phyloP scores from a whole-genome alignment of 2,329 filamentous ascomycete genomes.

The Talaromyces pinophilus region DNA sequence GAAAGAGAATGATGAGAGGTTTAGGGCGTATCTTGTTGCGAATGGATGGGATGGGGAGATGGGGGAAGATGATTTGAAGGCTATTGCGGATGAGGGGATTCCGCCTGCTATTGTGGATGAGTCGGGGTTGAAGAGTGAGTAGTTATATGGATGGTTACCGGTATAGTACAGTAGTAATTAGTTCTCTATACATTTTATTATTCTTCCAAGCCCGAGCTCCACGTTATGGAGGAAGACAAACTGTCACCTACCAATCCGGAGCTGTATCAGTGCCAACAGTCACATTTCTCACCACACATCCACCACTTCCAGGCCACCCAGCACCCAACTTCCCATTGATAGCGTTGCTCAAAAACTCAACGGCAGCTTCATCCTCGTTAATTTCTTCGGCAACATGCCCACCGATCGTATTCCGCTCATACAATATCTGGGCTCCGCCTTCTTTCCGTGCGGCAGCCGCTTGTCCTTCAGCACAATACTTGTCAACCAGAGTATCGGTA shows the following conservation, averaged over 20 bases:
- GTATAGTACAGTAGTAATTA: too few species aligned
- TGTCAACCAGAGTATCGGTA: conserved; percentile 9
- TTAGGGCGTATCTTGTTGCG: conserved; percentile 47
- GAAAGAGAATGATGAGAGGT: conserved; percentile 46
- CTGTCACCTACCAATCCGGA: conserved; percentile 12
- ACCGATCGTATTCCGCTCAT: conserved; percentile 19
- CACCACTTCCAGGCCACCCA: conserved; percentile 13
- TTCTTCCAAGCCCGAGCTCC: too few species aligned
- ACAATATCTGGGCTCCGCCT: conserved; percentile 10
- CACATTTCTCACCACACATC: conserved; percentile 16
- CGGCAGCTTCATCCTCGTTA: conserved; percentile 4
- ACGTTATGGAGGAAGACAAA: too few species aligned
- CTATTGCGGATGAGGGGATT: conserved; percentile 34
- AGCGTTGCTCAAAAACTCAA: conserved; percentile 14
- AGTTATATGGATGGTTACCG: not conserved
- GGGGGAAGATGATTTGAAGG: conserved; percentile 44
- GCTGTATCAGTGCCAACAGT: conserved; percentile 16
- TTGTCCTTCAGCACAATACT: conserved; percentile 8
- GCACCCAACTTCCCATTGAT: conserved; percentile 3
- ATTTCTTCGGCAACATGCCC: conserved; percentile 8
- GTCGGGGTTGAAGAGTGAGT: not conserved
- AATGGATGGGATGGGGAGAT: conserved; percentile 53
- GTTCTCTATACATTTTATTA: too few species aligned
- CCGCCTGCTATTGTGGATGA: not conserved
- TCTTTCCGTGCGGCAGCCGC: not conserved